Conservation (phyloP, 306 rosid genomes). For the Trichosanthes cucumerina region DNA sequence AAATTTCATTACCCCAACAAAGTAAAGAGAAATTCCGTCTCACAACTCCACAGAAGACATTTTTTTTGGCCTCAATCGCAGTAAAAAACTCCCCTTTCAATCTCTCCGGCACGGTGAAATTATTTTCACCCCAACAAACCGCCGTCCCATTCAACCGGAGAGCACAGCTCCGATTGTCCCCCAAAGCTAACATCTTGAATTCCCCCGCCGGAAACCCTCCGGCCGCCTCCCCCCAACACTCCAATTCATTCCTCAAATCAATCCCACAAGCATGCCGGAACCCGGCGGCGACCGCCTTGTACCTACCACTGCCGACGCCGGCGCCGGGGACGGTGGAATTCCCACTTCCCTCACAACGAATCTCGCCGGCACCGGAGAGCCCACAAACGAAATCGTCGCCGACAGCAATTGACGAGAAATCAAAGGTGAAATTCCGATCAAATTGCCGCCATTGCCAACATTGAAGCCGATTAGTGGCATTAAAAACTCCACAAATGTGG, state of each 20-base stretch:
- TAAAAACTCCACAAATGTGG: constrained; percentile 52
- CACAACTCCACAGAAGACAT: constrained; percentile 56
- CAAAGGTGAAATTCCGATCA: not conserved
- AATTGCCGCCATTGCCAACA: constrained; percentile 66
- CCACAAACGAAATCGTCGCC: constrained; percentile 68
- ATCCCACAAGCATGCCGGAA: constrained; percentile 58
- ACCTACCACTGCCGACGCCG: not conserved
- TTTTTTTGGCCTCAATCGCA: constrained; percentile 45
- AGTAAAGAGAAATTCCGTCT: constrained; percentile 27
- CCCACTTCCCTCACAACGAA: constrained; percentile 34
- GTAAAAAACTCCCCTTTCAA: constrained; percentile 24
- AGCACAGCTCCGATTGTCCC: constrained; percentile 58
- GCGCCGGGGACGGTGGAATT: constrained; percentile 10
- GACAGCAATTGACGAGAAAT: constrained; percentile 40
- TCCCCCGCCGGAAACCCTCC: constrained; percentile 30
- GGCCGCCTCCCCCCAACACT: constrained; percentile 53
- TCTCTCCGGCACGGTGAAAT: constrained; percentile 39
- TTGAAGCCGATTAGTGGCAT: constrained; percentile 14
- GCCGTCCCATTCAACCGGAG: constrained; percentile 23
- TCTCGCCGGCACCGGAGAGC: constrained; percentile 13
- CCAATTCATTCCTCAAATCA: constrained; percentile 17
- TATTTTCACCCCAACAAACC: constrained; percentile 64
- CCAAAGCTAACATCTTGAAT: constrained; percentile 63
- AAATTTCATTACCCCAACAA: constrained; percentile 57
- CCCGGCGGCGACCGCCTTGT: constrained; percentile 37